A percentile compares a stretch with the other conserved stretches of the same genome.
Evolutionary conservation across 306 rosid species (phyloP).

Genomic region (Lathyrus sativus): DNA sequence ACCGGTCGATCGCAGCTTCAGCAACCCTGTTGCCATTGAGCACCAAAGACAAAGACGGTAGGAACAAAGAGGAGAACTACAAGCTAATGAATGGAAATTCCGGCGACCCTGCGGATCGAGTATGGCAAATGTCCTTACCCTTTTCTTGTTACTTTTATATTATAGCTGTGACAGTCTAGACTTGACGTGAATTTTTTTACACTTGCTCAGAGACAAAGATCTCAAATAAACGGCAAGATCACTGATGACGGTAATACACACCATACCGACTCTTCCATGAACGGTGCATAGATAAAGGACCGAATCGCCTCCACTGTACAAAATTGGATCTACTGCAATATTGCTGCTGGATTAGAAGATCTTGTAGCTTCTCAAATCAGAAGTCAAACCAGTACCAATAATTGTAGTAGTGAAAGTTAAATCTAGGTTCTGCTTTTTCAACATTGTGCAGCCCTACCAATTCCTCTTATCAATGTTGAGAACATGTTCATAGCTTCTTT

Average conservation of each 20-base stretch:
- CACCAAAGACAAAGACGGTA: constrained; percentile 69
- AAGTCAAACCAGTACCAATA: constrained; percentile 35
- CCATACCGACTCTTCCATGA: constrained; percentile 70
- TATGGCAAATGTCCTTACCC: constrained; percentile 43
- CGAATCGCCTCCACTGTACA: constrained; percentile 36
- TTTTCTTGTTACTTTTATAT: constrained; percentile 19
- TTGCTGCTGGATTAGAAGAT: constrained; percentile 39
- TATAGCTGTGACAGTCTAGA: constrained; percentile 9
- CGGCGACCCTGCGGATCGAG: constrained; percentile 87
- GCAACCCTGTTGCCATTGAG: constrained; percentile 69
- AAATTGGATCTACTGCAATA: constrained; percentile 40
- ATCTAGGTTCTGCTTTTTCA: constrained; percentile 47
- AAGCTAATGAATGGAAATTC: constrained; percentile 87
- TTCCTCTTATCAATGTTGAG: constrained; percentile 28
- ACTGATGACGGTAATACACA: constrained; percentile 72
- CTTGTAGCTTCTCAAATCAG: constrained; percentile 14
- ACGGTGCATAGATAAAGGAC: constrained; percentile 55
- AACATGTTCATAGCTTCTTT: constrained; percentile 35
- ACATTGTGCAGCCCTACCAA: constrained; percentile 42
- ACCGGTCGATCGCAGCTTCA: constrained; percentile 67
- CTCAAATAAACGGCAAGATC: constrained; percentile 88
- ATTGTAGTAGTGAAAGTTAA: constrained; percentile 49
- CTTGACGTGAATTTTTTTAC: constrained; percentile 32
- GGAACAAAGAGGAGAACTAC: constrained; percentile 86
- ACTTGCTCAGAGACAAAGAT: constrained; percentile 81